A percentile compares a stretch with the other conserved stretches of the same genome.
These are phyloP conservation scores for Botrytis fragariae DNA, from an alignment of 2,329 filamentous ascomycete genomes.

Conservation along the genomic window DNA sequence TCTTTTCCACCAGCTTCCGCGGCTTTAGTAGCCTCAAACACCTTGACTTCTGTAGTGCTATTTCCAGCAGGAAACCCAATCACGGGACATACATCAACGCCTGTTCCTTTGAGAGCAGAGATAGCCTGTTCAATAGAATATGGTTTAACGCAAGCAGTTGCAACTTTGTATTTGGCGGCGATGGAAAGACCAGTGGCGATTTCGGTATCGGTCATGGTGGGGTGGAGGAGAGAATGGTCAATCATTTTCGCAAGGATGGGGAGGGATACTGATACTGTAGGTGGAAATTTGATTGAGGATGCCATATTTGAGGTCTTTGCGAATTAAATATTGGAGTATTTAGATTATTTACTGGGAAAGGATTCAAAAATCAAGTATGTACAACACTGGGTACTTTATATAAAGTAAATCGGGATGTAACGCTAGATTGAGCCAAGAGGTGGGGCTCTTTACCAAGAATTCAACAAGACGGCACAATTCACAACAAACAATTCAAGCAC, in stretches of 20 bases:
- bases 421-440: neutral
- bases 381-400: neutral
- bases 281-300: neutral
- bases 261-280: conserved; percentile 44
- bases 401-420: neutral
- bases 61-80: conserved; percentile 62
- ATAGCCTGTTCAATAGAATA: conserved; percentile 52
- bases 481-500: neutral
- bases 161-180: conserved; percentile 48
- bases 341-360: neutral
- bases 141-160: conserved; percentile 58
- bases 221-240: conserved; percentile 61
- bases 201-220: conserved; percentile 57
- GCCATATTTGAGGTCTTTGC: neutral
- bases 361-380: neutral
- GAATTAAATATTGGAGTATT: neutral
- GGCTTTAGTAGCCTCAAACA: conserved; percentile 51
- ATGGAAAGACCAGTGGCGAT: conserved; percentile 50
- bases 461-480: neutral
- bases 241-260: conserved; percentile 53
- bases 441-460: neutral
- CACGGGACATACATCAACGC: conserved; percentile 55
- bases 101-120: conserved; percentile 46
- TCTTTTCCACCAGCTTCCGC: conserved; percentile 50
- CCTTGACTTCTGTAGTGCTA: conserved; percentile 53